Conservation (phyloP, 176 grass and related monocot species). For the Zizania latifolia region DNA sequence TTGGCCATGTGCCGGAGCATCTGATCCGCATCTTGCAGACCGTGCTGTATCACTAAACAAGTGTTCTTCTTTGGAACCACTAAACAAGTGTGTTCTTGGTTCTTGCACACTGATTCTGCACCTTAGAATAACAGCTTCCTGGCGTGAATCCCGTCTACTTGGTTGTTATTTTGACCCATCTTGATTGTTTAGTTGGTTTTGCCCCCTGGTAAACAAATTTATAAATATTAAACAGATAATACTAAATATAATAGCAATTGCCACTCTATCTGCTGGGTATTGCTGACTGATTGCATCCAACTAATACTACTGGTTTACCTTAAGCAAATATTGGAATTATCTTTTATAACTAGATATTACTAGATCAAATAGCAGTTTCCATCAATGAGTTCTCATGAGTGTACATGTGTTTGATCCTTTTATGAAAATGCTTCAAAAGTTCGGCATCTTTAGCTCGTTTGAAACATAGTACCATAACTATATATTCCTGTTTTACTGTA, state of each 20-base stretch:
- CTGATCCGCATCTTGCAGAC: constrained; percentile 36
- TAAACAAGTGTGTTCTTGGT: constrained; percentile 42
- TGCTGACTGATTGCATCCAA: background rate
- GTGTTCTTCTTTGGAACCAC: constrained; percentile 33
- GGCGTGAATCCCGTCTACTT: constrained; percentile 11
- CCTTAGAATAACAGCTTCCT: constrained; percentile 28
- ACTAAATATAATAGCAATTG: background rate
- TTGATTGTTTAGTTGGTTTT: constrained; percentile 29
- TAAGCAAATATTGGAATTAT: background rate
- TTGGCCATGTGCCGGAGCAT: constrained; percentile 45
- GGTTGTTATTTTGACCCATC: constrained; percentile 13
- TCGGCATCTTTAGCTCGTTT: background rate
- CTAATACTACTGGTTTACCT: background rate
- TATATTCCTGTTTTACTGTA: background rate
- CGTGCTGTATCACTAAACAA: constrained; percentile 40
- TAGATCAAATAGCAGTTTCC: constrained; percentile 11
- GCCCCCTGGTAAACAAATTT: constrained; percentile 5
- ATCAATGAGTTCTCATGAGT: background rate
- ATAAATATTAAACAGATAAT: constrained; percentile 1
- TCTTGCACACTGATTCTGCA: constrained; percentile 30
- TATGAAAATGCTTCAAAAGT: background rate
- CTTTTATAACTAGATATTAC: background rate
- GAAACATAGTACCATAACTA: background rate
- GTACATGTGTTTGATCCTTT: constrained; percentile 7
- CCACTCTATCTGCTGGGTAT: background rate